Conservation (phyloP, 2,329 filamentous ascomycete genomes). For the Leptographium wingfieldii region DNA sequence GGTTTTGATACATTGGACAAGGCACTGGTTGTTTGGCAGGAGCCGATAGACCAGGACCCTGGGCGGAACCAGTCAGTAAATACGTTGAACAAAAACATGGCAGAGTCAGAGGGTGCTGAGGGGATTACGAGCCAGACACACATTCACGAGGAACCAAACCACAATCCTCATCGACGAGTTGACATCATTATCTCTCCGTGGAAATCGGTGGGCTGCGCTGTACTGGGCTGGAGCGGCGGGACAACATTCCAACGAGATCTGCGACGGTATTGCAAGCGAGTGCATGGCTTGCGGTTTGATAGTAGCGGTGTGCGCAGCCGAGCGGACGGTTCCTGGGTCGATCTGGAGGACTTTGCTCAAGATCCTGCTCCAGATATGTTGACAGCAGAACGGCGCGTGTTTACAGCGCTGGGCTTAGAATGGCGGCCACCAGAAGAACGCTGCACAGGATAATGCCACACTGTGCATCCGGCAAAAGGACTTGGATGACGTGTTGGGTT, state of each 20-base stretch:
- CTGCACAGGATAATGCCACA: conserved; percentile 44
- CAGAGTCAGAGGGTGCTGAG: conserved; percentile 5
- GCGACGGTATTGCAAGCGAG: conserved; percentile 62
- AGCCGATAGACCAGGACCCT: conserved; percentile 29
- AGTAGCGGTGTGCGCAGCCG: conserved; percentile 71
- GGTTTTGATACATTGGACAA: conserved; percentile 89
- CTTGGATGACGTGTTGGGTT: not conserved
- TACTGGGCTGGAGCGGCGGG: conserved; percentile 78
- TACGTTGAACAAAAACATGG: conserved; percentile 18
- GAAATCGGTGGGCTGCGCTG: conserved; percentile 76
- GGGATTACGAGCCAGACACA: not conserved
- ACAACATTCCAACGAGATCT: conserved; percentile 86
- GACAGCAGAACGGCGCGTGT: conserved; percentile 69
- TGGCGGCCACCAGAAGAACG: conserved; percentile 55
- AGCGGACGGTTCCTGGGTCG: conserved; percentile 53
- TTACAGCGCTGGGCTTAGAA: conserved; percentile 59
- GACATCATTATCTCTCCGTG: conserved; percentile 88
- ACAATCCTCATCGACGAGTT: conserved; percentile 68
- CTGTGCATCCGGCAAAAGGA: not conserved
- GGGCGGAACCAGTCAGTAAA: not conserved
- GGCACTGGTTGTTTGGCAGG: conserved; percentile 83
- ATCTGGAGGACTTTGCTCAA: conserved; percentile 46
- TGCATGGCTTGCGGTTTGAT: conserved; percentile 73
- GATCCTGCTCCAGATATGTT: conserved; percentile 48
- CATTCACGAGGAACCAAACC: conserved; percentile 32